Evolutionary conservation across 2,329 filamentous ascomycete species (phyloP).

Genomic region (Fusarium tanahbumbuense): DNA sequence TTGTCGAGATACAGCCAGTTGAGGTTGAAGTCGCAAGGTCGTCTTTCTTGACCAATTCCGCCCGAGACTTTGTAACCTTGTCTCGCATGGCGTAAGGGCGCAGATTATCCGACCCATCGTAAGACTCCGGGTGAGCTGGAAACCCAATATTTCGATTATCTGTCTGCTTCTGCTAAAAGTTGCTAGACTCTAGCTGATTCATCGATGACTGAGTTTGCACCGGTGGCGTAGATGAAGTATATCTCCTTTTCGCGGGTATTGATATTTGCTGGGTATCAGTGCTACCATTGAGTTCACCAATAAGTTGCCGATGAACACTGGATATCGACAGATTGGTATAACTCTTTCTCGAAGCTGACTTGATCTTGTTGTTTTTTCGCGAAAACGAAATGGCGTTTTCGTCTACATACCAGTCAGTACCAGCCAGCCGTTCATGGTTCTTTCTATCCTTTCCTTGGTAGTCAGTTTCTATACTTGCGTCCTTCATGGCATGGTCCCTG

Average conservation of each 20-base stretch:
- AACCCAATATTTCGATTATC: neutral
- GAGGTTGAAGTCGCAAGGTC: neutral
- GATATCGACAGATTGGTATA: neutral
- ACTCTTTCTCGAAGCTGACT: neutral
- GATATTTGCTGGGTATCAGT: neutral
- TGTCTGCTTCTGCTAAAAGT: slow-evolving; percentile 22
- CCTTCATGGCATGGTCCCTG: slow-evolving; percentile 35
- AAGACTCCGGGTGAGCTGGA: neutral
- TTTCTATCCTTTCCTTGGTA: neutral
- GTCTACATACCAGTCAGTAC: neutral
- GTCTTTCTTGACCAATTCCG: neutral
- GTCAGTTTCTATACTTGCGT: neutral
- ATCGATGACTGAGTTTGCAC: neutral
- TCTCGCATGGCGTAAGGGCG: neutral
- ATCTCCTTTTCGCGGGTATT: neutral
- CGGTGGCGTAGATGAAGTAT: slow-evolving; percentile 22
- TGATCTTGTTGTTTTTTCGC: neutral
- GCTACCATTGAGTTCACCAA: neutral
- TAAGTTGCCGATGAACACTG: neutral
- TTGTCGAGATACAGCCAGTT: slow-evolving; percentile 47
- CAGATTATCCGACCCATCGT: slow-evolving; percentile 11
- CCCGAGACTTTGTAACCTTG: neutral
- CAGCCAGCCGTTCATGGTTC: neutral
- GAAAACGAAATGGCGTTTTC: neutral
- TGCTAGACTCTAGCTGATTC: neutral